These are phyloP conservation scores for Sporothrix pallida DNA, from an alignment of 2,329 filamentous ascomycete species.

Conservation along the genomic window DNA sequence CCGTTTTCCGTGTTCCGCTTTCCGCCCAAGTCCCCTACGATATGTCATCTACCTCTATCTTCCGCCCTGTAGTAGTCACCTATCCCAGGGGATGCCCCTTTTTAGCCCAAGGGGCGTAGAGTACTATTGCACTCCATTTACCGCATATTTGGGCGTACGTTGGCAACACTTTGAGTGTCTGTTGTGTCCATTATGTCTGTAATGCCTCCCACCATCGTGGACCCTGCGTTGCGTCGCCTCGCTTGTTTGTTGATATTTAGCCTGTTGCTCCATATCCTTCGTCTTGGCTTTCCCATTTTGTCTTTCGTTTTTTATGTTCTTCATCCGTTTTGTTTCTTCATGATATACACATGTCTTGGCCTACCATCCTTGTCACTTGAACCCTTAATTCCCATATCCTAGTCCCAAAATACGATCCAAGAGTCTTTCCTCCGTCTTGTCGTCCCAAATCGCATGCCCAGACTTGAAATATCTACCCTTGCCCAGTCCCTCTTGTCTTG, in stretches of 20 bases:
- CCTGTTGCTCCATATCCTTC: slow-evolving; percentile 21
- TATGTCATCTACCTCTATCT: not conserved
- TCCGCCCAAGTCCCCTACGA: not conserved
- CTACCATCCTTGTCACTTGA: not conserved
- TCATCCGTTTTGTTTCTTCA: not conserved
- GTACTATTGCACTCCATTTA: too few species aligned
- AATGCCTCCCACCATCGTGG: not conserved
- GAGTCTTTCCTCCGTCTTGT: not conserved
- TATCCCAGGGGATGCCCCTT: slow-evolving; percentile 21
- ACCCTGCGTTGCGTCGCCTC: not conserved
- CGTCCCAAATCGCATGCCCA: not conserved
- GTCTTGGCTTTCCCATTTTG: not conserved
- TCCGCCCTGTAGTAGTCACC: slow-evolving; percentile 17
- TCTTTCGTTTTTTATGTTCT: too few species aligned
- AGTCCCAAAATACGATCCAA: not conserved
- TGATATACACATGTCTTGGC: slow-evolving; percentile 25
- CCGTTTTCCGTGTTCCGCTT: not conserved
- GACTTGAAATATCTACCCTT: slow-evolving; percentile 8
- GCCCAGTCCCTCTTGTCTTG: too few species aligned
- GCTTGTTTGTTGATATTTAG: slow-evolving; percentile 18
- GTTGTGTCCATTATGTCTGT: too few species aligned
- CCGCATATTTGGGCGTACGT: too few species aligned
- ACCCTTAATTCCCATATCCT: not conserved
- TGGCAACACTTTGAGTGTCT: too few species aligned
- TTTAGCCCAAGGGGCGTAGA: not conserved